These are phyloP conservation scores for Rhodotorula paludigena DNA, from an alignment of 768 basidiomycete genomes.

Conservation along the genomic window DNA sequence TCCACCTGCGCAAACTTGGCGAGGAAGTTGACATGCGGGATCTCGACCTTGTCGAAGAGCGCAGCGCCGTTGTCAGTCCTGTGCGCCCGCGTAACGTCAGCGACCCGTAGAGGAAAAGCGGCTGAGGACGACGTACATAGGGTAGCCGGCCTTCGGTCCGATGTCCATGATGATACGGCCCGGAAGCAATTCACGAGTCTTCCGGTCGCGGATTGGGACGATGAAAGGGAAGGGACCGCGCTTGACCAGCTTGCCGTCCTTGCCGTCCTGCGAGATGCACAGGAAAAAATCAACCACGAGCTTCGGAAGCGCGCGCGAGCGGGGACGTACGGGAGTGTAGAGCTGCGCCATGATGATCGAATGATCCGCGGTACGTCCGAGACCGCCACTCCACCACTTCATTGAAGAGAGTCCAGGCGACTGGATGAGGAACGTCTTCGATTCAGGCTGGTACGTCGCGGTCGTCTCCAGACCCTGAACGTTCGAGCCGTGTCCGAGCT, in stretches of 20 bases:
- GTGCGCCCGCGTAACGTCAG: neutral
- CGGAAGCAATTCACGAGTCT: slow-evolving; percentile 59
- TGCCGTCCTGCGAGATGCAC: slow-evolving; percentile 22
- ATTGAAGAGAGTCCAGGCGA: slow-evolving; percentile 68
- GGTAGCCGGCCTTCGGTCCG: slow-evolving; percentile 55
- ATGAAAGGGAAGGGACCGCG: slow-evolving; percentile 72
- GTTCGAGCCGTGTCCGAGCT: slow-evolving; percentile 62
- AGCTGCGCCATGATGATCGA: slow-evolving; percentile 72
- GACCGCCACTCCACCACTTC: slow-evolving; percentile 78
- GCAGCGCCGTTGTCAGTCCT: neutral
- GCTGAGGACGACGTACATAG: slow-evolving; percentile 26
- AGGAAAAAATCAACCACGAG: neutral
- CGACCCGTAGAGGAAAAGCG: neutral
- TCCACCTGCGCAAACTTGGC: slow-evolving; percentile 42
- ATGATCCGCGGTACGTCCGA: slow-evolving; percentile 68
- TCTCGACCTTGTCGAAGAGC: slow-evolving; percentile 41
- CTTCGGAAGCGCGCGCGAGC: neutral
- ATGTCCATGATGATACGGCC: slow-evolving; percentile 68
- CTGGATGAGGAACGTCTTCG: slow-evolving; percentile 67
- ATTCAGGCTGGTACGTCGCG: slow-evolving; percentile 65
- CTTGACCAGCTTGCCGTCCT: slow-evolving; percentile 48
- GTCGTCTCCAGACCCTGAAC: slow-evolving; percentile 67
- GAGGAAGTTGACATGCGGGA: slow-evolving; percentile 45
- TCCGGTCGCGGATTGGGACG: slow-evolving; percentile 61
- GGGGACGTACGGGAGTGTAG: slow-evolving; percentile 52